Evolutionary conservation across 148 eudicot genomes (phyloP).

Genomic region (Fagopyrum homotropicum): DNA sequence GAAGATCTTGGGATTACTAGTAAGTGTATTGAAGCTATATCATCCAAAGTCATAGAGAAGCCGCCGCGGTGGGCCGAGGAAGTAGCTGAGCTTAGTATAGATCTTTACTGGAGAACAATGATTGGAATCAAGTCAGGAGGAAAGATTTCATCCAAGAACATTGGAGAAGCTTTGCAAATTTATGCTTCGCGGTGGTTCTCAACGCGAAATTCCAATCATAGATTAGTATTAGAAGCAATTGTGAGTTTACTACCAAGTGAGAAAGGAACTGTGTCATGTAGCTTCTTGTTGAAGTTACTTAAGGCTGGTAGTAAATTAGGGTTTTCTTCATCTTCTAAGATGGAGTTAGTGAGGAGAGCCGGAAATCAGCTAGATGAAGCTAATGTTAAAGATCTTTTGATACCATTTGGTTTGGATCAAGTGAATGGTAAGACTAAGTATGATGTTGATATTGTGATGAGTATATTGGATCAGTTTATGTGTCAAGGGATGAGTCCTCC

Average conservation of each 20-base stretch:
- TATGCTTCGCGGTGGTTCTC: conserved; percentile 73
- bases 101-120: conserved; percentile 71
- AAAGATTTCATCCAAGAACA: conserved; percentile 33
- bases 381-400: conserved; percentile 44
- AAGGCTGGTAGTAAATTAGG: conserved; percentile 50
- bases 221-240: conserved; percentile 57
- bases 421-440: conserved; percentile 22
- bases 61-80: conserved; percentile 85
- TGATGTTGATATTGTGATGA: conserved; percentile 63
- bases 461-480: conserved; percentile 59
- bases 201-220: conserved; percentile 23
- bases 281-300: conserved; percentile 55
- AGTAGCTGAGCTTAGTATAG: conserved; percentile 55
- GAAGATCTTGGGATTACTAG: conserved; percentile 66
- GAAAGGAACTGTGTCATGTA: conserved; percentile 51
- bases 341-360: conserved; percentile 58
- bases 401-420: conserved; percentile 14
- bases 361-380: conserved; percentile 73
- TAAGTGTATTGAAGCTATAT: conserved; percentile 68
- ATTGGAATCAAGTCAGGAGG: conserved; percentile 69
- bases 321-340: conserved; percentile 48
- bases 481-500: conserved; percentile 60
- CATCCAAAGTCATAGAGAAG: conserved; percentile 29
- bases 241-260: conserved; percentile 67
- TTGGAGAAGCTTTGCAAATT: conserved; percentile 67